Conservation (phyloP, 306 rosid genomes). For the Ziziphus jujuba region DNA sequence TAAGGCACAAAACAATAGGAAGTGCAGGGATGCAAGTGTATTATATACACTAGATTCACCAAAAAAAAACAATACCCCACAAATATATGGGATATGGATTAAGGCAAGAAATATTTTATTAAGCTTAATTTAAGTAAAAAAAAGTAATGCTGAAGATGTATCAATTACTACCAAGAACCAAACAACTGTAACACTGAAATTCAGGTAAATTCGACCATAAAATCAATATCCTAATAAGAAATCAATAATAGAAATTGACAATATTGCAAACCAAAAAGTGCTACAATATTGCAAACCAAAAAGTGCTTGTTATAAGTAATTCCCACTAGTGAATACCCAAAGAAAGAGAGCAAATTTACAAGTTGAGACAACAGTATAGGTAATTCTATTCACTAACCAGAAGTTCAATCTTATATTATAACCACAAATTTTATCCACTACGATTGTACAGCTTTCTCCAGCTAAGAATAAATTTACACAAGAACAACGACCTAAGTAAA, state of each 20-base stretch:
- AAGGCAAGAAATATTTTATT: not conserved
- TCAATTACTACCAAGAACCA: not conserved
- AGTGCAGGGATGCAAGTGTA: not conserved
- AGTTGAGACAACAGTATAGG: not conserved
- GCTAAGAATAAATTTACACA: not conserved
- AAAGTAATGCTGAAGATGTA: not conserved
- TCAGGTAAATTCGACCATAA: not conserved
- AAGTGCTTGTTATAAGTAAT: slow-evolving; percentile 5
- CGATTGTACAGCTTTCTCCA: slow-evolving; percentile 1
- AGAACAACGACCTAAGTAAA: not conserved
- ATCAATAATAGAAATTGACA: too few species aligned
- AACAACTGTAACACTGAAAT: not conserved
- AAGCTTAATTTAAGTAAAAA: not conserved
- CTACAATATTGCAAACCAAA: not conserved
- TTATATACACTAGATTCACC: not conserved
- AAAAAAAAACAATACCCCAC: not conserved
- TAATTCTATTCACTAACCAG: not conserved
- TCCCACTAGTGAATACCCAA: not conserved
- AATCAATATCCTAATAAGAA: not conserved
- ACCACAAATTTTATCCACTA: not conserved
- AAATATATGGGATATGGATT: too few species aligned
- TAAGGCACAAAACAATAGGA: not conserved
- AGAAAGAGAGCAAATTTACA: not conserved
- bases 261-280: not conserved
- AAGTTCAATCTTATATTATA: not conserved